Conservation (phyloP, 306 rosid species). For the Lotus japonicus region DNA sequence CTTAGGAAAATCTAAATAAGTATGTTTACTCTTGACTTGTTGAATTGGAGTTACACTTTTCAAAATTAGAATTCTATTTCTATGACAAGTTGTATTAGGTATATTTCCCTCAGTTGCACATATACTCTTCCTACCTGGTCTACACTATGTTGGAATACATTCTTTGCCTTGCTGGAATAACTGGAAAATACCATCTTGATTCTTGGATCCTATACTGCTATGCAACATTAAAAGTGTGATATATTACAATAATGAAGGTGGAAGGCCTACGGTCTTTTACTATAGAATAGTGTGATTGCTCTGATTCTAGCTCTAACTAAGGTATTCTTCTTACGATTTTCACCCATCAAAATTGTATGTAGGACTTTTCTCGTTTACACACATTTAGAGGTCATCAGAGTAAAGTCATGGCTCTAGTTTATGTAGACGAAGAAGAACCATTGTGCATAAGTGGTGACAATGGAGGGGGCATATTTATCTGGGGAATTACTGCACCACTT, state of each 20-base stretch:
- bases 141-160: background rate
- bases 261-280: background rate
- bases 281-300: background rate
- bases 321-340: conserved; percentile 17
- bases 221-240: background rate
- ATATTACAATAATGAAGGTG: background rate
- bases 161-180: background rate
- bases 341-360: conserved; percentile 25
- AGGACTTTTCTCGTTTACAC: conserved; percentile 80
- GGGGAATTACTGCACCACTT: conserved; percentile 55
- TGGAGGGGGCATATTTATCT: conserved; percentile 75
- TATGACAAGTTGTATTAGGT: background rate
- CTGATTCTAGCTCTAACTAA: background rate
- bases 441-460: conserved; percentile 83
- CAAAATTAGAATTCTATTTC: conserved; percentile 8
- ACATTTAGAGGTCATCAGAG: conserved; percentile 86
- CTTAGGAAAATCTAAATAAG: background rate
- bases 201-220: background rate
- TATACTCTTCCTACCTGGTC: conserved; percentile 2
- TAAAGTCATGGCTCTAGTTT: conserved; percentile 69
- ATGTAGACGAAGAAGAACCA: conserved; percentile 61
- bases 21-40: background rate
- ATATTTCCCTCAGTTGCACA: conserved; percentile 12
- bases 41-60: background rate
- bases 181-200: background rate